phyloP scores from a whole-genome alignment of 441 rosid genomes.

The Pelargonium myrrhifolium region DNA sequence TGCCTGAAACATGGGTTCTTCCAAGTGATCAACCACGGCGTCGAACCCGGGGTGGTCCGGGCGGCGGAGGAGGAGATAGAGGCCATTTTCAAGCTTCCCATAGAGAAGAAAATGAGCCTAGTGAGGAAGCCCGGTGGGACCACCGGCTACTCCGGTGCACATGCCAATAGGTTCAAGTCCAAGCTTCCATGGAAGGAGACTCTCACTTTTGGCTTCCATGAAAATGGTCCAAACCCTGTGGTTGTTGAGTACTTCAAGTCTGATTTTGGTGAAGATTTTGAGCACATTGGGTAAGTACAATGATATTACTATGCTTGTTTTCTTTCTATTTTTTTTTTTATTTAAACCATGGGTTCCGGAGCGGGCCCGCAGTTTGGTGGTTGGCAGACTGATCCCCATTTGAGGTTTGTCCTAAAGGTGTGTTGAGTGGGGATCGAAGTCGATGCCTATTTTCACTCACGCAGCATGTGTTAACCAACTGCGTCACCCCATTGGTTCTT shows the following conservation, averaged over 20 bases:
- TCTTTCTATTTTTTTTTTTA: too few species aligned
- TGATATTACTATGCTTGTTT: neutral
- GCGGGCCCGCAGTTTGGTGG: too few species aligned
- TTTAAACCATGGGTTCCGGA: too few species aligned
- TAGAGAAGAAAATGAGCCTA: constrained; percentile 34
- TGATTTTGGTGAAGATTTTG: constrained; percentile 47
- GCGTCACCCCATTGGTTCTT: too few species aligned
- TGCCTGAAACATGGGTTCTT: constrained; percentile 64
- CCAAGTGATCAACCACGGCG: constrained; percentile 59
- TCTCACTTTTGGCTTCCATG: constrained; percentile 39
- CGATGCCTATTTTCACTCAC: too few species aligned
- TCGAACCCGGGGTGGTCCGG: constrained; percentile 35
- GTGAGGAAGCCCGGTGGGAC: constrained; percentile 33
- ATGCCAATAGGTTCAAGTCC: constrained; percentile 50
- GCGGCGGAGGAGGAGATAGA: constrained; percentile 40
- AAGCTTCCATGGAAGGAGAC: constrained; percentile 85
- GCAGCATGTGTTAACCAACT: too few species aligned
- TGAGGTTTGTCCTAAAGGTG: too few species aligned
- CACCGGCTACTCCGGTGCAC: constrained; percentile 54
- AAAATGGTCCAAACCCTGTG: constrained; percentile 8
- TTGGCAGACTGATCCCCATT: too few species aligned
- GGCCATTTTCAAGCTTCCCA: constrained; percentile 43
- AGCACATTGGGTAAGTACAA: constrained; percentile 40
- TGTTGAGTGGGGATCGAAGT: too few species aligned
- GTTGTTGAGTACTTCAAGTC: constrained; percentile 46